A percentile compares a stretch with the other conserved stretches of the same genome.
Conservation (phyloP, 345 rosid genomes). For the Durio zibethinus region DNA sequence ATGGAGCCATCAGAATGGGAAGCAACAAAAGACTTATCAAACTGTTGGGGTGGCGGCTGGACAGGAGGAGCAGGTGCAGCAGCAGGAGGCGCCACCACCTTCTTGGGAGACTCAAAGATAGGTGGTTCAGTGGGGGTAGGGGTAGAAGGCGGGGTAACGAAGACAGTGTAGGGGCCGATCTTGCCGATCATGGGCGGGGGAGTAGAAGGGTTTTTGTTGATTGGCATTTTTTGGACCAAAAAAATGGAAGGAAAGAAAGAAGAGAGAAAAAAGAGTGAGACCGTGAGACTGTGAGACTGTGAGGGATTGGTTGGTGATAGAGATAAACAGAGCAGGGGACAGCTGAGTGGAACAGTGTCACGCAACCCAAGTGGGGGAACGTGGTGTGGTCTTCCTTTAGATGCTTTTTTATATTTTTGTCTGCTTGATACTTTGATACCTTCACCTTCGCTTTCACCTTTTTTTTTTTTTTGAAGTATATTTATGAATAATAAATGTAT, state of each 20-base stretch:
- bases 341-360: no score
- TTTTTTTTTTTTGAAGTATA: no score
- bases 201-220: slow-evolving; percentile 58
- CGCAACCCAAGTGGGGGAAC: no score
- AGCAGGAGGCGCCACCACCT: slow-evolving; percentile 26
- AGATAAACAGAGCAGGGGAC: no score
- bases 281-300: no score
- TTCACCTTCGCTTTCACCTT: no score
- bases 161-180: slow-evolving; percentile 98
- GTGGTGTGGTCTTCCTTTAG: no score
- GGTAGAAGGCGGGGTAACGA: slow-evolving; percentile 93
- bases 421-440: no score
- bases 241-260: not conserved
- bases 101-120: slow-evolving; percentile 33
- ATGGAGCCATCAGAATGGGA: slow-evolving; percentile 40
- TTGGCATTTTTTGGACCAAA: slow-evolving; percentile 48
- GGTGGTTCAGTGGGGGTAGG: slow-evolving; percentile 62
- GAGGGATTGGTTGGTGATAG: no score
- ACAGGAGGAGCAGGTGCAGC: slow-evolving; percentile 43
- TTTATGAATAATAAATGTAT: no score
- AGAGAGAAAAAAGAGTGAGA: not conserved
- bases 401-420: no score
- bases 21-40: slow-evolving; percentile 42
- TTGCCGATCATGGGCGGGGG: slow-evolving; percentile 94
- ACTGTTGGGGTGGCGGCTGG: slow-evolving; percentile 60